Evolutionary conservation across 202 grass and related monocot genomes (phyloP).

Genomic region (Schoenoplectus tabernaemontani): DNA sequence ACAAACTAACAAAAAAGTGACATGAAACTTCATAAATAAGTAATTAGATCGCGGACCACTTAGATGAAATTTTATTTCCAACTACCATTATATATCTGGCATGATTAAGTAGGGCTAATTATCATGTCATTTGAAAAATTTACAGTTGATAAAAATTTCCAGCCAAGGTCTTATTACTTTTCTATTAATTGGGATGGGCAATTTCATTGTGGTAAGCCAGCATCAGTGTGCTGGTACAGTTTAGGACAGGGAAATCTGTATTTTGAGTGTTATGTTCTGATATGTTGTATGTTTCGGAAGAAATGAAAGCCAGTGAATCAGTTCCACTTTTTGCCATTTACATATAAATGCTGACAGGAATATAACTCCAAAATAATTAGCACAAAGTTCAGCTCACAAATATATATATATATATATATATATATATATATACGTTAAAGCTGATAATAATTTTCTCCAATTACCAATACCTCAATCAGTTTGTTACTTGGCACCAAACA

Average conservation of each 20-base stretch:
- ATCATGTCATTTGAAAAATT: background rate
- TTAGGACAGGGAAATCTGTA: background rate
- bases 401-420: too few relatives aligned
- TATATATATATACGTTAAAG: background rate
- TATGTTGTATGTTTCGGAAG: background rate
- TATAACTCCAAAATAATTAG: background rate
- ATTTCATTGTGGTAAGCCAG: background rate
- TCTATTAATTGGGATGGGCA: background rate
- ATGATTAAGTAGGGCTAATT: background rate
- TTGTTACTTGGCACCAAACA: background rate
- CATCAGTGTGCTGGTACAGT: background rate
- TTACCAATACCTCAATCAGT: background rate
- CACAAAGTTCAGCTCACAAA: background rate
- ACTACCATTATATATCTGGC: background rate
- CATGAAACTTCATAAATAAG: background rate
- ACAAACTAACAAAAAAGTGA: background rate
- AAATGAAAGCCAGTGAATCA: background rate
- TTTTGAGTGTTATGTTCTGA: background rate
- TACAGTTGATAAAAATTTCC: background rate
- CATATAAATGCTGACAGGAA: background rate
- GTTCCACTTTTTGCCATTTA: background rate
- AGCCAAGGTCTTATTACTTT: background rate
- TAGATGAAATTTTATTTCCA: background rate
- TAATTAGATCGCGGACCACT: background rate
- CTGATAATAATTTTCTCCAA: background rate